A percentile compares a stretch with the other conserved stretches of the same genome.
These are phyloP conservation scores for Chytridiales sp. DNA, from an alignment of 371 early-diverging fungal species.

Conservation along the genomic window DNA sequence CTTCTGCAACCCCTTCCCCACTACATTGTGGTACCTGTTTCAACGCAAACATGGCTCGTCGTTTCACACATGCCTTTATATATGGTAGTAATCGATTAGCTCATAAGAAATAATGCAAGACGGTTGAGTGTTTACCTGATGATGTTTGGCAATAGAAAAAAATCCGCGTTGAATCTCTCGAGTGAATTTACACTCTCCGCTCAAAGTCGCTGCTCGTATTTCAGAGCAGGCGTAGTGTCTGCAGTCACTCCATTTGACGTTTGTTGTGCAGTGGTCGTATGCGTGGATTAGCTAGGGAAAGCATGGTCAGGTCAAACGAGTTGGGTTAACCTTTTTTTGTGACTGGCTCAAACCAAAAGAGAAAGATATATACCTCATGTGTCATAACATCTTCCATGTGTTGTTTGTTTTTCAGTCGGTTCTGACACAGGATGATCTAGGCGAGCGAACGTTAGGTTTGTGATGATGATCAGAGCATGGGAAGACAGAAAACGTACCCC, in stretches of 20 bases:
- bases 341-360: not conserved
- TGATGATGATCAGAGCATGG: not conserved
- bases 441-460: not conserved
- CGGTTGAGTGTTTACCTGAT: conserved; percentile 57
- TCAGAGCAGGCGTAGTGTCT: conserved; percentile 93
- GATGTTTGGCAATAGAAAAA: conserved; percentile 79
- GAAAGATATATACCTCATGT: conserved; percentile 56
- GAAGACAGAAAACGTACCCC: conserved; percentile 46
- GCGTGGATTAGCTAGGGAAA: conserved; percentile 88
- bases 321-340: too few relatives aligned
- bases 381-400: conserved; percentile 88
- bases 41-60: conserved; percentile 82
- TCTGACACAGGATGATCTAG: conserved; percentile 80
- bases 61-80: conserved; percentile 73
- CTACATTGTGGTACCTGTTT: conserved; percentile 72
- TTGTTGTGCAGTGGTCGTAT: conserved; percentile 82
- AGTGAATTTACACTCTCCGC: conserved; percentile 88
- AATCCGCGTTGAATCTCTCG: conserved; percentile 81
- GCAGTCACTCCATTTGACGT: conserved; percentile 79
- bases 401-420: conserved; percentile 65
- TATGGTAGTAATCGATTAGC: conserved; percentile 6
- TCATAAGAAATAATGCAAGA: not conserved
- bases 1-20: conserved; percentile 74
- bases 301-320: too few relatives aligned
- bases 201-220: conserved; percentile 87